These are phyloP conservation scores for Rutstroemia sydowiana DNA, from an alignment of 2,329 filamentous ascomycete species.

Conservation along the genomic window DNA sequence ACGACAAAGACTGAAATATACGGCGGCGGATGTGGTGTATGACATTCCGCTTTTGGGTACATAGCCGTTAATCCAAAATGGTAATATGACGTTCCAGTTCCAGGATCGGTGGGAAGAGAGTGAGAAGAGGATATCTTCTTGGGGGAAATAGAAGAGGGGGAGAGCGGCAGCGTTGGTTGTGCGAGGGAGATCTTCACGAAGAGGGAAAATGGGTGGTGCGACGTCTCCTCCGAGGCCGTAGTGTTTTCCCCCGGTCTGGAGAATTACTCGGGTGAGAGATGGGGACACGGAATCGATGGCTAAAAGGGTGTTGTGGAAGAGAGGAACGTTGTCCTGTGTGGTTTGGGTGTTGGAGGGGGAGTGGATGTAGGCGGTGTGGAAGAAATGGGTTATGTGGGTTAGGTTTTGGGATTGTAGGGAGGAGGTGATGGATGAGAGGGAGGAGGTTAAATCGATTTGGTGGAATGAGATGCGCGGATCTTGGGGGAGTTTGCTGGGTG, in stretches of 20 bases:
- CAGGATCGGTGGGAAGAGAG: neutral
- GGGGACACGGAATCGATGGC: neutral
- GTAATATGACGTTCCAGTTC: slow-evolving; percentile 3
- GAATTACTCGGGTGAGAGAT: neutral
- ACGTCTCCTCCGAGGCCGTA: neutral
- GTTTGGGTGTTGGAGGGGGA: neutral
- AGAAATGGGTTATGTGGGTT: slow-evolving; percentile 2
- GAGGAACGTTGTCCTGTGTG: neutral
- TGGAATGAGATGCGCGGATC: neutral
- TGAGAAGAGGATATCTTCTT: slow-evolving; percentile 2
- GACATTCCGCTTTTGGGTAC: neutral
- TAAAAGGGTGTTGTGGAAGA: neutral
- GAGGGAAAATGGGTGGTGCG: neutral
- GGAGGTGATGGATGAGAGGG: neutral
- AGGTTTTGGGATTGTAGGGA: neutral
- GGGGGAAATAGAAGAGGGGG: slow-evolving; percentile 1
- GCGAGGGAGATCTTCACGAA: no score
- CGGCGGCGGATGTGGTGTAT: neutral
- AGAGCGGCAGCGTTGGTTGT: neutral
- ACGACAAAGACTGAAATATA: neutral
- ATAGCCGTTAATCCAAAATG: slow-evolving; percentile 7
- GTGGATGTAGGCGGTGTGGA: slow-evolving; percentile 4
- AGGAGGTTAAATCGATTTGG: neutral
- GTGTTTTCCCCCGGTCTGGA: slow-evolving; percentile 3
- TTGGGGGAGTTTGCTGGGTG: neutral